A percentile compares a stretch with the other conserved stretches of the same genome.
Evolutionary conservation across 1,284 basidiomycete genomes (phyloP).

Genomic region (Malassezia sp.): DNA sequence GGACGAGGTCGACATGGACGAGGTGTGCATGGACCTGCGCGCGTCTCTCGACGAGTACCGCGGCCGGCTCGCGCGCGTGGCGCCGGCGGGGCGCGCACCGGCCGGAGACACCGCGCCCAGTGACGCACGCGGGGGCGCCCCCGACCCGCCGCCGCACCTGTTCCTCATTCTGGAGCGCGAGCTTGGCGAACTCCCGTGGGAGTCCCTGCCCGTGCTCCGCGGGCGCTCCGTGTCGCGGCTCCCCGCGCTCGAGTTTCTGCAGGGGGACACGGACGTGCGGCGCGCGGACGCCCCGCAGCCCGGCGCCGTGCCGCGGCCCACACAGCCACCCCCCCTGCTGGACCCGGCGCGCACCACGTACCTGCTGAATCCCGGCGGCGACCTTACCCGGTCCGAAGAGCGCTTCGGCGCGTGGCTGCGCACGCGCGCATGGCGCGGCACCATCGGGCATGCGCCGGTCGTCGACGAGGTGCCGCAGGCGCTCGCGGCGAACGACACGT

Average conservation of each 20-base stretch:
- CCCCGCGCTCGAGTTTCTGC: constrained; percentile 73
- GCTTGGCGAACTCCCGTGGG: constrained; percentile 84
- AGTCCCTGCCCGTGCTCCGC: constrained; percentile 75
- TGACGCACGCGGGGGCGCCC: no score
- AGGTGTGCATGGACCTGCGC: constrained; percentile 51
- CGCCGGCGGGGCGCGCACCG: constrained; percentile 2
- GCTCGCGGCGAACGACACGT: constrained; percentile 27
- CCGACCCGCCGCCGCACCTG: constrained; percentile 55
- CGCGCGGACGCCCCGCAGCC: neutral
- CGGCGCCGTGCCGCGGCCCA: neutral
- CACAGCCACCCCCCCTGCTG: constrained; percentile 15
- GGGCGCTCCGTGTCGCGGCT: constrained; percentile 78
- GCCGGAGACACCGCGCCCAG: no score
- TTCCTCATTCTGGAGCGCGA: constrained; percentile 87
- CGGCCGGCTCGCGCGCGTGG: constrained; percentile 47
- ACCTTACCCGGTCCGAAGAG: constrained; percentile 69
- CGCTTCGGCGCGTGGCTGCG: constrained; percentile 66
- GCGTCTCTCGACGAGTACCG: constrained; percentile 30
- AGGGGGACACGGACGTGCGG: constrained; percentile 55
- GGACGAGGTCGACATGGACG: constrained; percentile 83
- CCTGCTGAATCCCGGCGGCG: constrained; percentile 83
- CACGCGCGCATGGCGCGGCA: constrained; percentile 61
- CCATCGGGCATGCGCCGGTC: constrained; percentile 57
- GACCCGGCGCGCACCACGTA: constrained; percentile 56
- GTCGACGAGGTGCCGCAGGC: constrained; percentile 30